Evolutionary conservation across 257 asterid genomes (phyloP).

Genomic region (Solanum lycopersicoides): DNA sequence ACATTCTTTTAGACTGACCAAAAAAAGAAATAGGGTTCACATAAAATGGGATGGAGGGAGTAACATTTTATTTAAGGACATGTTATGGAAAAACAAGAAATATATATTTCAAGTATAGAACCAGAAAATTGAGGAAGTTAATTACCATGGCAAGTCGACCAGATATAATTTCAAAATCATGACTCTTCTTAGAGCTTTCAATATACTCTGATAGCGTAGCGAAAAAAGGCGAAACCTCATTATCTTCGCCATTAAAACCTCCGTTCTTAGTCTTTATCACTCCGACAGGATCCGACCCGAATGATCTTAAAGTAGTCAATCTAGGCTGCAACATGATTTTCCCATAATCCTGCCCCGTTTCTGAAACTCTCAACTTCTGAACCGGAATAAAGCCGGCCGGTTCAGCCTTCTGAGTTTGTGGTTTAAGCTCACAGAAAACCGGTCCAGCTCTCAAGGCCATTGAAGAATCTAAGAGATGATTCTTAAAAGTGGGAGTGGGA

Average conservation of each 20-base stretch:
- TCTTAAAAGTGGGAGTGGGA: neutral
- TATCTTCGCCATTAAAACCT: constrained; percentile 7
- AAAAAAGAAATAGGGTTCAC: no score
- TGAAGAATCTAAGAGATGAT: neutral
- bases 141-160: constrained; percentile 97
- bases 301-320: constrained; percentile 63
- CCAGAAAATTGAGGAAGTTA: neutral
- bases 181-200: constrained; percentile 65
- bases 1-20: no score
- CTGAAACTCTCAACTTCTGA: constrained; percentile 24
- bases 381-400: constrained; percentile 14
- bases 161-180: constrained; percentile 74
- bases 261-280: constrained; percentile 15
- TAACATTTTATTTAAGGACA: no score
- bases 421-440: constrained; percentile 29
- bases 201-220: constrained; percentile 57
- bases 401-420: constrained; percentile 7
- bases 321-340: constrained; percentile 85
- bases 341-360: constrained; percentile 12
- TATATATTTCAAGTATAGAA: no score
- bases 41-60: no score
- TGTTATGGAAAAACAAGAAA: no score
- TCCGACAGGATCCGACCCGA: constrained; percentile 30
- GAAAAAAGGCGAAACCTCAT: constrained; percentile 55
- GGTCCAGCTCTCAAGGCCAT: constrained; percentile 52